Percentiles rank a stretch among this genome's conserved stretches.
phyloP scores from a whole-genome alignment of 257 asterid genomes.

The Gardenia jasminoides region DNA sequence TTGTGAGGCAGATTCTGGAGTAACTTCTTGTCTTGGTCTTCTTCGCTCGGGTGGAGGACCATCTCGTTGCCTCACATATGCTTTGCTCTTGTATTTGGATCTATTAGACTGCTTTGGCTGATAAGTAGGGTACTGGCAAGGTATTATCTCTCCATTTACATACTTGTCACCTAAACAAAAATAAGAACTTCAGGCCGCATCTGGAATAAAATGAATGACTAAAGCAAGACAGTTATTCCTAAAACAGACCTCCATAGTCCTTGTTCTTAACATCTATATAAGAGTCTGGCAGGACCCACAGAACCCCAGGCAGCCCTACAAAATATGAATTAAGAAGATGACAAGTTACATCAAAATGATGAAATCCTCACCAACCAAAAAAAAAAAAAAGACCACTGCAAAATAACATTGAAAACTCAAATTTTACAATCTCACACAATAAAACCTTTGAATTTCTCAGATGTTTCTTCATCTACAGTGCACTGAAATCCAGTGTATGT shows the following conservation, averaged over 20 bases:
- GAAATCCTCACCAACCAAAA: not conserved
- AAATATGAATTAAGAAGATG: not conserved
- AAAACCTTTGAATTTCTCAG: slow-evolving; percentile 93
- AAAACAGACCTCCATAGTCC: slow-evolving; percentile 85
- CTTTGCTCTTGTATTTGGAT: slow-evolving; percentile 81
- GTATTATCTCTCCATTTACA: slow-evolving; percentile 90
- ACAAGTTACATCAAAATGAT: not conserved
- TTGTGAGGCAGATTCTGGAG: slow-evolving; percentile 59
- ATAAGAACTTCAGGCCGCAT: not conserved
- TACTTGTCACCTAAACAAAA: slow-evolving; percentile 75
- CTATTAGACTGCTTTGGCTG: slow-evolving; percentile 75
- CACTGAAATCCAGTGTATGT: slow-evolving; percentile 98
- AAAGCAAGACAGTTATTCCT: slow-evolving; percentile 1
- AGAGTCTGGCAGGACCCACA: slow-evolving; percentile 98
- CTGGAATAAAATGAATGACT: not conserved
- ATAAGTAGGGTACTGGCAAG: slow-evolving; percentile 91
- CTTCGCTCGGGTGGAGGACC: slow-evolving; percentile 81
- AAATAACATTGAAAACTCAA: not conserved
- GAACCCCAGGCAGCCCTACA: slow-evolving; percentile 92
- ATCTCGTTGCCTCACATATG: slow-evolving; percentile 90
- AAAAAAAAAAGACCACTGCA: not conserved
- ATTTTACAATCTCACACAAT: not conserved
- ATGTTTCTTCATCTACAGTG: slow-evolving; percentile 95
- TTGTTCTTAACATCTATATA: slow-evolving; percentile 95
- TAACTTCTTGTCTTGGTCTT: slow-evolving; percentile 60